Base-by-base conservation (phyloP, 768 basidiomycete species). In the Mrakia blollopis region DNA sequence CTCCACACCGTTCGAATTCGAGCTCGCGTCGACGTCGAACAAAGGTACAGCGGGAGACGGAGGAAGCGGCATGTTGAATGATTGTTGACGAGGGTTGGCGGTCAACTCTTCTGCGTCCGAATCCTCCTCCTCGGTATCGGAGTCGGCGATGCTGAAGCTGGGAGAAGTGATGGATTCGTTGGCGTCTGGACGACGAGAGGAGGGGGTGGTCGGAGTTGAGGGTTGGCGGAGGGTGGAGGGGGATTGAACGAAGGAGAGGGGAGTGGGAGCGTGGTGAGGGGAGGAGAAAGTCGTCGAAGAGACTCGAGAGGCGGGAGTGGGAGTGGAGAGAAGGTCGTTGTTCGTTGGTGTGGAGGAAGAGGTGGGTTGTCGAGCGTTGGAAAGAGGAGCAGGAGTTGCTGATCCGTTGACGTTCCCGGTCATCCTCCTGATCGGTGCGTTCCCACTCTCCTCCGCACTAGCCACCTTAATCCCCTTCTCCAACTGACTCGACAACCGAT, bases 151-250 rank as follows among this genome's bases (percentile, higher is more conserved):
- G 77, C 82, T 84, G 81, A 89, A 84, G 85, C 89, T 87, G 28
- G 92, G 91, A 82, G 89, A 81, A 90, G 88, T 80, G 90, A 88
- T 0, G 90, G 88, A 80, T 89, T 86, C 37, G 91, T 91, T 80
- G 81, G 70, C 82, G 82, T 28, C 82, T 35, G 39, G 13, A 18
- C 63, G 63, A 35, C 35, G 35, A 25, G 37, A n/a, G 39, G 39
- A 21, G 18, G 32, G 6, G 37, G 23, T 25, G 39, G 65, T 68
- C 16, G 65, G 65, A 5, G 65, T 68, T 39, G 37, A 39, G 23
- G 35, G 35, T 68, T 39, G 65, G 18, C 21, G 65, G 6, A n/a
- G 21, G 25, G 37, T 44, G 57, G n/a, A n/a, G n/a, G 13, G 3
- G 54, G 57, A n/a, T 10, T 25, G 57, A 13, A 57, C 9, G 57